A percentile compares a stretch with the other conserved stretches of the same genome.
Evolutionary conservation across 768 basidiomycete species (phyloP).

Genomic region (Mycena vitilis): DNA sequence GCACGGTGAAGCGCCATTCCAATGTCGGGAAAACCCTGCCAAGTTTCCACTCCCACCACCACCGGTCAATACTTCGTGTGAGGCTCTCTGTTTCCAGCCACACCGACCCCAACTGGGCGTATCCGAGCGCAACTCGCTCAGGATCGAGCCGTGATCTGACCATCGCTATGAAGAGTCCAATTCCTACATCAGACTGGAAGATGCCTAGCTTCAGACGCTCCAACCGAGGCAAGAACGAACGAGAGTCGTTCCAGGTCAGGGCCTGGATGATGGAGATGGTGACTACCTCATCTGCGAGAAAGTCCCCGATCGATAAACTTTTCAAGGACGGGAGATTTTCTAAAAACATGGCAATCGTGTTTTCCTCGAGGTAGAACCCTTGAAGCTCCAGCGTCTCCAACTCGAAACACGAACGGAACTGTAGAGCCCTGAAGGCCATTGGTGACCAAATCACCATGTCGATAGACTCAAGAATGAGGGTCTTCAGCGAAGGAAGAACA

Average conservation of each 20-base stretch:
- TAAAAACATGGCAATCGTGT: neutral
- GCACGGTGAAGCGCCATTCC: too few species aligned
- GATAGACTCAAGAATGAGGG: neutral
- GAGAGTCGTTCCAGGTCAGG: neutral
- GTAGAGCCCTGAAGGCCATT: neutral
- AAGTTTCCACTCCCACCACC: neutral
- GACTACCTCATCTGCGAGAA: too few species aligned
- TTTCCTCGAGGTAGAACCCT: neutral
- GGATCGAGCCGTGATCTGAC: neutral
- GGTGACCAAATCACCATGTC: neutral
- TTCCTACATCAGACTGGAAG: neutral
- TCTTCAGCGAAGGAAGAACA: neutral
- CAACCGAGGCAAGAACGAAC: neutral
- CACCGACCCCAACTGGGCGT: too few species aligned
- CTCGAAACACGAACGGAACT: neutral
- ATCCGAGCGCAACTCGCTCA: neutral
- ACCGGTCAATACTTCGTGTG: neutral
- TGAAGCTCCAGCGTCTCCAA: neutral
- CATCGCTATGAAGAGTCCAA: neutral
- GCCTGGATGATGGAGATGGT: neutral
- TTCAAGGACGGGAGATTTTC: too few species aligned
- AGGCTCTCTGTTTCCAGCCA: too few species aligned
- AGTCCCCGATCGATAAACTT: too few species aligned
- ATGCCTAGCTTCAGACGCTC: slow-evolving; percentile 2
- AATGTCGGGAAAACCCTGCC: neutral